These are phyloP conservation scores for Buxus sempervirens DNA, from an alignment of 164 flowering plant species.

Conservation along the genomic window DNA sequence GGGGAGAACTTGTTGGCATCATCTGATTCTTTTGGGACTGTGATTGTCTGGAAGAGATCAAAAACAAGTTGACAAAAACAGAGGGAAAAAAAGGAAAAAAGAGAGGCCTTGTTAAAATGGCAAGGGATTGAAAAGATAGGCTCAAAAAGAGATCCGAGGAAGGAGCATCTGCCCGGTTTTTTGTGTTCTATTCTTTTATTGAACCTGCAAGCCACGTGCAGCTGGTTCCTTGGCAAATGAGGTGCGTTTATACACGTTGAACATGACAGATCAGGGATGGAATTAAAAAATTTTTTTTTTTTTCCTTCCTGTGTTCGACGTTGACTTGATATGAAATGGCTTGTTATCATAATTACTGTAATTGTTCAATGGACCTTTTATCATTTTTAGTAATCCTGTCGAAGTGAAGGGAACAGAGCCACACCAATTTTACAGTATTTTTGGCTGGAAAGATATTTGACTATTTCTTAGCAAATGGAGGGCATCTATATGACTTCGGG, in stretches of 20 bases:
- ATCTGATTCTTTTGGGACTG: slow-evolving; percentile 91
- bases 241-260: not conserved
- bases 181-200: not conserved
- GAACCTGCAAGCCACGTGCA: not conserved
- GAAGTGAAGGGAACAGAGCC: too few species aligned
- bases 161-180: not conserved
- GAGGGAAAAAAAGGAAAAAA: too few species aligned
- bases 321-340: too few species aligned
- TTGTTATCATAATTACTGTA: too few species aligned
- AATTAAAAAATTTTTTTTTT: too few species aligned
- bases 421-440: too few species aligned
- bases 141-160: not conserved
- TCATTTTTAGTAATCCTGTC: too few species aligned
- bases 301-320: too few species aligned
- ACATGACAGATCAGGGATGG: not conserved
- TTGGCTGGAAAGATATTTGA: too few species aligned
- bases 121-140: not conserved
- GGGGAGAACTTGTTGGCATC: slow-evolving; percentile 96
- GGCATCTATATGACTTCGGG: too few species aligned
- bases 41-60: slow-evolving; percentile 96
- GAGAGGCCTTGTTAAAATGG: not conserved
- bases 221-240: not conserved
- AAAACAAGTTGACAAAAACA: slow-evolving; percentile 35
- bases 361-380: too few species aligned
- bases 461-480: too few species aligned